A percentile compares a stretch with the other conserved stretches of the same genome.
Conservation (phyloP, 108 stramenopile species). For the Cyclotella choctawhatcheeana region DNA sequence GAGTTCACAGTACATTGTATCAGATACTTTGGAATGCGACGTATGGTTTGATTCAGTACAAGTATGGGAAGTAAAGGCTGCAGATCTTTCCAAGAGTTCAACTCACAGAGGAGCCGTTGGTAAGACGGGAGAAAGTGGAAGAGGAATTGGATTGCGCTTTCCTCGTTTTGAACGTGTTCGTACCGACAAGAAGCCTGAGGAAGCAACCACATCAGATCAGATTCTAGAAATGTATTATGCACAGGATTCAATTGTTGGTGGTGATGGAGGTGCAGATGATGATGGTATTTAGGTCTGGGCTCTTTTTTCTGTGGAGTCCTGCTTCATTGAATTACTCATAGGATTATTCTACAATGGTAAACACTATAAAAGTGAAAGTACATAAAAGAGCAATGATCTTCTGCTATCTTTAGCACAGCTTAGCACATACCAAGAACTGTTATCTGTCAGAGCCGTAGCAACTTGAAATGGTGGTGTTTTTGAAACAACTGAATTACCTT, state of each 20-base stretch:
- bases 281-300: constrained; percentile 67
- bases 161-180: constrained; percentile 97
- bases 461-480: too few species aligned
- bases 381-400: too few species aligned
- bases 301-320: too few species aligned
- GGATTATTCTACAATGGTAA: too few species aligned
- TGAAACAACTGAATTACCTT: too few species aligned
- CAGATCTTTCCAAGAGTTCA: constrained; percentile 94
- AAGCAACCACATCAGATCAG: constrained; percentile 96
- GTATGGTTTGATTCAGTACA: constrained; percentile 97
- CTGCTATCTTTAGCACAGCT: too few species aligned
- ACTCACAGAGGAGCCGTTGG: constrained; percentile 90
- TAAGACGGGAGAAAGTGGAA: constrained; percentile 79
- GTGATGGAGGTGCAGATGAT: constrained; percentile 44
- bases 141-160: constrained; percentile 98
- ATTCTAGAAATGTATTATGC: constrained; percentile 95
- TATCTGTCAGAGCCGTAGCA: too few species aligned
- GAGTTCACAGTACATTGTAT: constrained; percentile 84
- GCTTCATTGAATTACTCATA: too few species aligned
- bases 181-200: constrained; percentile 97
- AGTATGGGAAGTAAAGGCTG: constrained; percentile 99
- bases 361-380: too few species aligned
- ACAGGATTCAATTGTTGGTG: constrained; percentile 80
- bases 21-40: constrained; percentile 87
- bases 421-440: too few species aligned